Base-by-base conservation (phyloP, 2,329 filamentous ascomycete species). In the Alternaria triticina region DNA sequence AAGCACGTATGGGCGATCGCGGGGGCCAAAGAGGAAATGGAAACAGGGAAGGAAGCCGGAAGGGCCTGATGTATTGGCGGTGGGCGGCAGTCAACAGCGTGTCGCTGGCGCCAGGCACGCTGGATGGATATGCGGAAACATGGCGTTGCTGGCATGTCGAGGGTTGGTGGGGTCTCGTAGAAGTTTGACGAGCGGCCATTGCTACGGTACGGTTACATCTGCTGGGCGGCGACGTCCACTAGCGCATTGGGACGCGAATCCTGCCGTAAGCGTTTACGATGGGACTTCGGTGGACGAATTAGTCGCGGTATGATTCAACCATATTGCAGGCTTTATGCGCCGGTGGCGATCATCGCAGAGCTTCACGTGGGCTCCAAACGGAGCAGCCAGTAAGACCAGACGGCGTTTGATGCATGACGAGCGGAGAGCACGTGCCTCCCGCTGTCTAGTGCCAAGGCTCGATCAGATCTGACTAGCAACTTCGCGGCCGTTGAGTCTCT, bases 121-220 rank as follows among this genome's bases (percentile, higher is more conserved):
- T 57, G 64, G 55, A 64, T 55, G 61, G 65, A 65, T 65, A 62
- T 59, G 64, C 64, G 66, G 67, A 68, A 64, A 65, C 68, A 71
- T 62, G 69, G 72, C 70, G 64, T 57, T 46, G 59, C 52, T 62
- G 56, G 66, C 67, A 74, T 70, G 71, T 71, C 70, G 69, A 71
- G 68, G 66, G 68, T 66, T 70, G 66, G 70, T 68, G 68, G 74
- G 71, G 71, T 69, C 67, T 69, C 62, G 68, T 57, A 65, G 59
- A 40, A 67, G 72, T 74, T 72, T 36, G 33, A 36, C 33, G 33
- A 36, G 33, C 33, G 62, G 65, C 62, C 69, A 72, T 75, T 75
- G 70, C 70, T 76, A 76, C 74, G 70, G 73, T 76, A 76, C 73
- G 70, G 73, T 75, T 75, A 75, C 74, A 59, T 40, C 36, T 40